Evolutionary conservation across 345 rosid genomes (phyloP).

Genomic region (Noccaea caerulescens): DNA sequence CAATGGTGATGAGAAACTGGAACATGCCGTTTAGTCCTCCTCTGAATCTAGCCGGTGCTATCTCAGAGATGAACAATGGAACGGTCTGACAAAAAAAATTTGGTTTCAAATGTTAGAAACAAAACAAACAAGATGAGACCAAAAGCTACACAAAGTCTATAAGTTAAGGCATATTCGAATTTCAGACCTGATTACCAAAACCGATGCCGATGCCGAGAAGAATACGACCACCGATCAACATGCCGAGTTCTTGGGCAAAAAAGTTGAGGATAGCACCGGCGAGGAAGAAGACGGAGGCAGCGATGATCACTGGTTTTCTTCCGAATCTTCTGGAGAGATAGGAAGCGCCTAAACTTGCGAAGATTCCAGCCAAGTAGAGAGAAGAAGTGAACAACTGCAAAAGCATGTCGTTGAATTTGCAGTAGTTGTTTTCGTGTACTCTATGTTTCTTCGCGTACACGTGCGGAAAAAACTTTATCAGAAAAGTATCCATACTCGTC

Average conservation of each 20-base stretch:
- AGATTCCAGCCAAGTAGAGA: conserved; percentile 71
- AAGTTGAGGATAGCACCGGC: conserved; percentile 59
- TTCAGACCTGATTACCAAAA: conserved; percentile 69
- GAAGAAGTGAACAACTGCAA: conserved; percentile 84
- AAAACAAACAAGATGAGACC: not conserved
- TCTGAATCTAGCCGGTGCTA: conserved; percentile 63
- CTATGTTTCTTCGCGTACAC: conserved; percentile 67
- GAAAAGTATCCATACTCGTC: conserved; percentile 76
- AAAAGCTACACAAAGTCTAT: not conserved
- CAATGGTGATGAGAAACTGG: conserved; percentile 72
- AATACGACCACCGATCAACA: conserved; percentile 67
- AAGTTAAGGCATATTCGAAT: not conserved
- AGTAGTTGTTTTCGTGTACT: conserved; percentile 67
- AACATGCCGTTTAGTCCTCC: conserved; percentile 72
- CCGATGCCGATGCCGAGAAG: conserved; percentile 71
- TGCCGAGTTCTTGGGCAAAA: conserved; percentile 48
- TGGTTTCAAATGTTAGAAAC: conserved; percentile 3
- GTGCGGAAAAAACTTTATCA: conserved; percentile 61
- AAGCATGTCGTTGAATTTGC: conserved; percentile 63
- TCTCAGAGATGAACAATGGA: conserved; percentile 82
- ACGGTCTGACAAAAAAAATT: conserved; percentile 54
- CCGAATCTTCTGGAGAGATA: conserved; percentile 49
- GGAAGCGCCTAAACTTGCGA: conserved; percentile 58
- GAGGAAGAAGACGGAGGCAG: conserved; percentile 68
- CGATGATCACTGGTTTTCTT: conserved; percentile 56